Conservation (phyloP, 495 filamentous ascomycete genomes). For the Xylaria grammica region DNA sequence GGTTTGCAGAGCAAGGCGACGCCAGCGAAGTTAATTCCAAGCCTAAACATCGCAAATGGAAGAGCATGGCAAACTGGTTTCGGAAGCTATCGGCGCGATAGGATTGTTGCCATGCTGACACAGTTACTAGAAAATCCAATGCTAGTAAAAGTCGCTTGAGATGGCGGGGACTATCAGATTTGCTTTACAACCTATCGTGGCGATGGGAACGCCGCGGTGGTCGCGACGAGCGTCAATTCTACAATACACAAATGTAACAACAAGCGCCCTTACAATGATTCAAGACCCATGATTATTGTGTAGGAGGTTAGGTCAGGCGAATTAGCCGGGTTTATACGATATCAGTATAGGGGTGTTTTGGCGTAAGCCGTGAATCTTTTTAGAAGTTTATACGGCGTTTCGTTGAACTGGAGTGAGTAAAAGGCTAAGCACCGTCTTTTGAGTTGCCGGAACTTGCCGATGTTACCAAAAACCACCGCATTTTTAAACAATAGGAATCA, state of each 20-base stretch:
- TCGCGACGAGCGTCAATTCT: neutral
- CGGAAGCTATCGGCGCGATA: constrained; percentile 40
- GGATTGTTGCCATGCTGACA: constrained; percentile 22
- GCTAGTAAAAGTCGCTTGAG: neutral
- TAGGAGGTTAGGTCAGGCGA: neutral
- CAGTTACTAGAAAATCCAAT: neutral
- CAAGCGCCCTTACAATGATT: neutral
- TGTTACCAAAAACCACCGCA: neutral
- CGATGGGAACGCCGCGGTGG: neutral
- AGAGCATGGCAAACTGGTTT: constrained; percentile 37
- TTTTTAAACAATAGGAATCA: no score
- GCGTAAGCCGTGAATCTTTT: constrained; percentile 2
- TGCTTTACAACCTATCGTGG: neutral
- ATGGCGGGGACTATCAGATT: neutral
- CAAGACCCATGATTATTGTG: neutral
- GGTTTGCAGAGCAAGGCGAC: constrained; percentile 7
- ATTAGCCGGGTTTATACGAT: neutral
- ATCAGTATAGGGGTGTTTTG: constrained; percentile 8
- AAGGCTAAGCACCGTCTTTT: neutral
- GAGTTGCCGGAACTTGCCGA: neutral
- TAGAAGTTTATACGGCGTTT: neutral
- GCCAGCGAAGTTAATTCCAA: constrained; percentile 24
- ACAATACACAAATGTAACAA: constrained; percentile 12
- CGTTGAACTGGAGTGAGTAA: neutral
- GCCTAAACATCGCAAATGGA: constrained; percentile 36